phyloP scores from a whole-genome alignment of 495 filamentous ascomycete genomes.

The Penicillium odoratum region DNA sequence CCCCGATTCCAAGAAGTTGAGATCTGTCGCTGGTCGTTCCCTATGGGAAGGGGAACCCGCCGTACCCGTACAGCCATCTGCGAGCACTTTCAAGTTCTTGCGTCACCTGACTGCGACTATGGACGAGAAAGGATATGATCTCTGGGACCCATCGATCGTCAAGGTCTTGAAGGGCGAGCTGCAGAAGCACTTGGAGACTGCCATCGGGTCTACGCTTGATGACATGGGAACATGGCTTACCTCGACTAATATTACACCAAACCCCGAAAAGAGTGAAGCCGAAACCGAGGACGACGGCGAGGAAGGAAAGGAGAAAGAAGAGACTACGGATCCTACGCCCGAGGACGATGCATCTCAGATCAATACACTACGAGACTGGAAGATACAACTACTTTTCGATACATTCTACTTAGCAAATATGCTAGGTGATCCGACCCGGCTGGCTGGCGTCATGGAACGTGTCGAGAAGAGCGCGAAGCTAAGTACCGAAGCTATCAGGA shows the following conservation, averaged over 20 bases:
- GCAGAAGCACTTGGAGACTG: constrained; percentile 30
- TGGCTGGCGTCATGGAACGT: constrained; percentile 47
- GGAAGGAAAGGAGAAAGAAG: not conserved
- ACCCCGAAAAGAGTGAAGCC: constrained; percentile 3
- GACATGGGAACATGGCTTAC: constrained; percentile 17
- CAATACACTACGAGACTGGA: constrained; percentile 48
- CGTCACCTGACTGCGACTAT: constrained; percentile 64
- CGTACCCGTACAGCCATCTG: constrained; percentile 80
- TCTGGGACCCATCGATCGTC: constrained; percentile 79
- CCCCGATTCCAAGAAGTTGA: constrained; percentile 18
- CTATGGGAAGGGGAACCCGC: constrained; percentile 79
- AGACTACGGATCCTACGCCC: constrained; percentile 2
- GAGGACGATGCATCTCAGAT: constrained; percentile 11
- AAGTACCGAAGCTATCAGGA: constrained; percentile 43
- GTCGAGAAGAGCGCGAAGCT: constrained; percentile 49
- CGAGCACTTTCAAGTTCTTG: constrained; percentile 72
- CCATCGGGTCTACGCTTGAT: constrained; percentile 24
- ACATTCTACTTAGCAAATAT: constrained; percentile 61
- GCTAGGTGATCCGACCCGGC: constrained; percentile 35
- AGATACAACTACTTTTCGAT: constrained; percentile 80
- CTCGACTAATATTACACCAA: constrained; percentile 1
- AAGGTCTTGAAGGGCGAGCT: constrained; percentile 59
- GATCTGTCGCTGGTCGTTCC: constrained; percentile 45
- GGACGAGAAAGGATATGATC: constrained; percentile 67
- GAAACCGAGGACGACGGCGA: not conserved